These are phyloP conservation scores for Akanthomyces dipterigenus DNA, from an alignment of 2,329 filamentous ascomycete genomes.

Conservation along the genomic window DNA sequence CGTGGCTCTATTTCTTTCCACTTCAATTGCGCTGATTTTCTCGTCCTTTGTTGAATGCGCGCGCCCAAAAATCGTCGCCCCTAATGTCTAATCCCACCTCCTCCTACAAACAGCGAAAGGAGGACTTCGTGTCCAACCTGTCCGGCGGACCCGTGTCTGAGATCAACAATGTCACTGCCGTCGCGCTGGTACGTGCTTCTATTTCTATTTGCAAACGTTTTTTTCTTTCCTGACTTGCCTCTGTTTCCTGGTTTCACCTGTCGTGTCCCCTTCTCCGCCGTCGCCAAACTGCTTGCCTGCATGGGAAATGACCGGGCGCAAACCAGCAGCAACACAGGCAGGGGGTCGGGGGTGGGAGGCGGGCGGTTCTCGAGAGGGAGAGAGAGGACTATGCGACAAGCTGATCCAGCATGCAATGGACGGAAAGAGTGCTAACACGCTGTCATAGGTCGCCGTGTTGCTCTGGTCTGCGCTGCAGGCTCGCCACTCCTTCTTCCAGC, in stretches of 20 bases:
- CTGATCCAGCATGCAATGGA: neutral
- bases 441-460: slow-evolving; percentile 63
- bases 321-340: neutral
- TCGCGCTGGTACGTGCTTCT: slow-evolving; percentile 62
- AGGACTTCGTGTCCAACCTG: slow-evolving; percentile 90
- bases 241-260: neutral
- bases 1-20: neutral
- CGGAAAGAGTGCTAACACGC: neutral
- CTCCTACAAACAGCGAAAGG: slow-evolving; percentile 86
- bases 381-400: neutral
- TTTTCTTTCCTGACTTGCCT: slow-evolving; percentile 14
- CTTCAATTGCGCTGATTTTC: neutral
- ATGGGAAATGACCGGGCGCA: neutral
- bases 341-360: neutral
- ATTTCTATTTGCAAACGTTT: slow-evolving; percentile 14
- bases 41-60: slow-evolving; percentile 5
- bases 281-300: neutral
- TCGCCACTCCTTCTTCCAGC: slow-evolving; percentile 74
- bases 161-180: slow-evolving; percentile 78
- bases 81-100: slow-evolving; percentile 32
- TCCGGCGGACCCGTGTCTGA: slow-evolving; percentile 77
- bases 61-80: neutral
- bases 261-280: neutral
- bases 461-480: slow-evolving; percentile 87
- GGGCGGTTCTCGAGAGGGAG: no score